phyloP scores from a whole-genome alignment of 2,329 filamentous ascomycete genomes.

The Ceratocystis destructans region DNA sequence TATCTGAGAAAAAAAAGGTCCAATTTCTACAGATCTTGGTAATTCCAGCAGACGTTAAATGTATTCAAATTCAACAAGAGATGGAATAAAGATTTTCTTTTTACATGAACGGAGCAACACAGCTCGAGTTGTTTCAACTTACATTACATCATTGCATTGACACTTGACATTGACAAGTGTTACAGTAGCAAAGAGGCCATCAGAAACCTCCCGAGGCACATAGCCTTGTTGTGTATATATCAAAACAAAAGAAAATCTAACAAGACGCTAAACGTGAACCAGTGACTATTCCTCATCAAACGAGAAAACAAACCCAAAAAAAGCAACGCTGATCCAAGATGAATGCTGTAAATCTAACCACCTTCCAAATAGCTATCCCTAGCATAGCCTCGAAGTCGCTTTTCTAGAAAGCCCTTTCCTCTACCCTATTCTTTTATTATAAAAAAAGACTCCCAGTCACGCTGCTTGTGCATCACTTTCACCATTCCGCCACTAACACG shows the following conservation, averaged over 20 bases:
- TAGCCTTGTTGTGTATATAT: background rate
- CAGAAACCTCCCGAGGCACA: background rate
- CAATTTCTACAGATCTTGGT: too few relatives aligned
- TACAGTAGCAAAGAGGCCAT: background rate
- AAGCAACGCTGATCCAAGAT: constrained; percentile 1
- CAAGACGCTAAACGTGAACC: background rate
- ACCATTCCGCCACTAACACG: constrained; percentile 28
- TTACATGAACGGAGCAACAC: too few relatives aligned
- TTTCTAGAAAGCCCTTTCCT: background rate
- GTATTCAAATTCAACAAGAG: too few relatives aligned
- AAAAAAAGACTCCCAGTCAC: background rate
- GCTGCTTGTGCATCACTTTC: background rate
- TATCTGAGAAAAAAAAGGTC: too few relatives aligned
- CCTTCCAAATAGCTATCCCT: background rate
- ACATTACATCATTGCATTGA: background rate
- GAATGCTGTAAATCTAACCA: background rate
- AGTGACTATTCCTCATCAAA: background rate
- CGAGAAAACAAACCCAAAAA: background rate
- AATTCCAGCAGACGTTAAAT: too few relatives aligned
- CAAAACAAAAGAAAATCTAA: background rate
- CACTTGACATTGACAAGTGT: background rate
- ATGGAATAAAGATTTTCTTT: too few relatives aligned
- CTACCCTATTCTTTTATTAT: background rate
- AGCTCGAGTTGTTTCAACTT: too few relatives aligned
- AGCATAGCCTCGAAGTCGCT: background rate